Percentiles rank a stretch among this genome's conserved stretches.
phyloP scores from a whole-genome alignment of 169 alveolate species.

The Pseudocohnilembus persalinus region DNA sequence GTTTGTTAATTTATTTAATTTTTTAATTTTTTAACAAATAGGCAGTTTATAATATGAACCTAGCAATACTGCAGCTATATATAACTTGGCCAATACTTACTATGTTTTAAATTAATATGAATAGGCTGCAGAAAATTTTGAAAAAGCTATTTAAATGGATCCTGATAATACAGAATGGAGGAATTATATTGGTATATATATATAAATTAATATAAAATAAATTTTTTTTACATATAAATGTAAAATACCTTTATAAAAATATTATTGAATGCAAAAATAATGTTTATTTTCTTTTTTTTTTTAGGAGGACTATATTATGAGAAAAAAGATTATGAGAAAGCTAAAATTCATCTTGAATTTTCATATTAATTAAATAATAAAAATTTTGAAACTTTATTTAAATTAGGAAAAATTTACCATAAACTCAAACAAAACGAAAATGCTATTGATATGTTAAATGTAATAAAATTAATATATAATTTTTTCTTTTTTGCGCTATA shows the following conservation, averaged over 20 bases:
- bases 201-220: too few relatives aligned
- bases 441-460: not conserved
- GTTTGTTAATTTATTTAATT: not conserved
- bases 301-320: constrained; percentile 32
- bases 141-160: constrained; percentile 66
- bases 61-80: constrained; percentile 66
- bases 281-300: not conserved
- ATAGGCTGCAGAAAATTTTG: constrained; percentile 64
- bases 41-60: constrained; percentile 52
- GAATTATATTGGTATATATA: constrained; percentile 19
- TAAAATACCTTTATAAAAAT: not conserved
- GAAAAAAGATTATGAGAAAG: constrained; percentile 24
- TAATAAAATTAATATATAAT: not conserved
- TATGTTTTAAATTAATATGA: constrained; percentile 60
- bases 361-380: constrained; percentile 15
- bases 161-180: constrained; percentile 71
- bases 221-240: not conserved
- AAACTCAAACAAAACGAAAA: not conserved
- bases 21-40: too few relatives aligned
- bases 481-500: too few relatives aligned
- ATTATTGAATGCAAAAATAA: too few relatives aligned
- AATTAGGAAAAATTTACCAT: constrained; percentile 5
- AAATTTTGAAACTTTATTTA: not conserved
- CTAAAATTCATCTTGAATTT: constrained; percentile 35
- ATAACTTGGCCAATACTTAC: constrained; percentile 73